A percentile compares a stretch with the other conserved stretches of the same genome.
Evolutionary conservation across 257 asterid species (phyloP).

Genomic region (Gentiana dahurica): DNA sequence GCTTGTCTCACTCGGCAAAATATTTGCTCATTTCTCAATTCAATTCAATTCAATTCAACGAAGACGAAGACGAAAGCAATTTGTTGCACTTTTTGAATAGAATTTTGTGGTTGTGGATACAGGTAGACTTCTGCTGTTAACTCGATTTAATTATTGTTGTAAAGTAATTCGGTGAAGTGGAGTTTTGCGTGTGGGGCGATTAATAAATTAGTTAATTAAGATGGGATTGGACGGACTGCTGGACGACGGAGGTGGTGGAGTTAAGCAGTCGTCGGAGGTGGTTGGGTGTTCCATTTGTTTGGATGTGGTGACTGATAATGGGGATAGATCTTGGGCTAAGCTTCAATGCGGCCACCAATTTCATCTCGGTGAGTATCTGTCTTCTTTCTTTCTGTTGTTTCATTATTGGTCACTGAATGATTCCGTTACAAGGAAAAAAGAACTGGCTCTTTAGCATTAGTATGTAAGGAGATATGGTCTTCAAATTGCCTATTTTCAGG

Average conservation of each 20-base stretch:
- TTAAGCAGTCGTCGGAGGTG: slow-evolving; percentile 16
- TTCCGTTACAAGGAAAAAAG: not conserved
- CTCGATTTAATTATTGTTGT: slow-evolving; percentile 5
- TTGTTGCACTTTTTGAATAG: not conserved
- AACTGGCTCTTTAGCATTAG: not conserved
- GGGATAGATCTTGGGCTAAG: slow-evolving; percentile 87
- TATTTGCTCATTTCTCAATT: not conserved
- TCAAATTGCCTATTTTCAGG: too few species aligned
- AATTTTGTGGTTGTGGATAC: not conserved
- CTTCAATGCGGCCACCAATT: slow-evolving; percentile 95
- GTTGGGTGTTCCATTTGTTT: slow-evolving; percentile 77
- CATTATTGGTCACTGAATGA: not conserved
- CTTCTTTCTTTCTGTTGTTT: not conserved
- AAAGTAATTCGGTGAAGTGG: slow-evolving; percentile 11
- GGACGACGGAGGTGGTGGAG: slow-evolving; percentile 37
- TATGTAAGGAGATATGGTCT: too few species aligned
- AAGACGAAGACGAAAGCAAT: not conserved
- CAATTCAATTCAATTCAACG: not conserved
- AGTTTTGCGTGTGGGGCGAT: slow-evolving; percentile 9
- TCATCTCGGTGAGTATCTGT: slow-evolving; percentile 69
- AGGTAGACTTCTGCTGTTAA: slow-evolving; percentile 4
- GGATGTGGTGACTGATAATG: slow-evolving; percentile 59
- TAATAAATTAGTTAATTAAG: slow-evolving; percentile 15
- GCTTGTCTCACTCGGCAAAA: not conserved
- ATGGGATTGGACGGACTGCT: slow-evolving; percentile 61